Evolutionary conservation across 176 grass and related monocot species (phyloP), one percentile per base, ranked within the genome.

Genomic region (Oryza officinalis): DNA sequence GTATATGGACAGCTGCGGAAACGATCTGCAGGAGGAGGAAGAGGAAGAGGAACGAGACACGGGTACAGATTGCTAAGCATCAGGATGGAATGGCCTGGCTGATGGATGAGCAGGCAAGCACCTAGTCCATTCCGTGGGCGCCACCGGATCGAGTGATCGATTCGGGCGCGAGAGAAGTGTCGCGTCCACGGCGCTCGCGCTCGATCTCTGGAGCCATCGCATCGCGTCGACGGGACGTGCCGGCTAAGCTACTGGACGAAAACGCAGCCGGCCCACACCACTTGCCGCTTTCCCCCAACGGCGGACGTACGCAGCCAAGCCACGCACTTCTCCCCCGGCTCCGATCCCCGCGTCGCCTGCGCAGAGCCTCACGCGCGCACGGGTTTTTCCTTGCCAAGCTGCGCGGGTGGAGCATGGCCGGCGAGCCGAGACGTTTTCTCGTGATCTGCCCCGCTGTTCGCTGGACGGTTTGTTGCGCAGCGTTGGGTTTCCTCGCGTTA

Each of bases 171-270:
- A 25, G 57, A 25, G 78, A 54, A 27, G 60, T 69, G 37, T 44
- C 54, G 69, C 5, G 75, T 12, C 41, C 18, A 18, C 44, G 14
- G 20, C 67, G 67, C 17, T 20, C 54, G 20, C 20, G 54, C 54
- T 59, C 20, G 54, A 59, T 6, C 67, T 70, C 35, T 13, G 67
- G 22, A 12, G 18, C 67, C 67, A 54, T 54, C 49, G 49, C 49
- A 12, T 13, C 70, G 43, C 63, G 15, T 46, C 64, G 46, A 77
- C 40, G n/a, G 52, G 79, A 87, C 65, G 12, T 65, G 80, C 59
- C 80, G 8, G 8, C 74, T 43, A 9, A 4, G 8, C 74, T 43
- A 9, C 38, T 27, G 15, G 38, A 71, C 27, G 13, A 23, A 23
- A 28, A n/a, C n/a, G 7, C 1, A 43, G 44, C 13, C 23, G 44